Evolutionary conservation across 345 rosid species (phyloP), one percentile per base, ranked within the genome.

Genomic region (Hirschfeldia incana): DNA sequence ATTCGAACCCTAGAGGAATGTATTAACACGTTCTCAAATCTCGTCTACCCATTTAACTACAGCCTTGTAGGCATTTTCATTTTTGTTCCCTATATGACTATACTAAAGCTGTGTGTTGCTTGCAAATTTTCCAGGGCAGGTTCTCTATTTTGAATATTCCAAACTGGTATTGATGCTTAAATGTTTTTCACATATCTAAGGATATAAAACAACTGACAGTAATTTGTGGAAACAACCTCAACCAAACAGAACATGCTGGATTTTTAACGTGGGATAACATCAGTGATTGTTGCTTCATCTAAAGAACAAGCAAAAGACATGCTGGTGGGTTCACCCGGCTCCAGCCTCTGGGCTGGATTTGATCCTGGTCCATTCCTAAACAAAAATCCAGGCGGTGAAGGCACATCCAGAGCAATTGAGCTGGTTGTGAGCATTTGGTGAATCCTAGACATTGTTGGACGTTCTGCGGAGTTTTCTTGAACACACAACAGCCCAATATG

Each of bases 201-300:
- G 53, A 12, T 46, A 46, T 46, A 46, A 11, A 59, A 59, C 13
- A 29, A 61, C 32, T 46, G 76, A 30, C 44, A 62, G 16, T 6
- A 1, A 11, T 62, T 73, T 30, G 33, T 21, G 30, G 26, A 68
- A 67, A 42, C 28, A 70, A 46, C 12, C 27, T 10, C 33, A 46
- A 44, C 32, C 30, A 64, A 72, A 70, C 59, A 72, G 46, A 59
- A 26, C 67, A 64, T 70, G 27, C 8, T 33, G 6, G 12, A 26
- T 16, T 5, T 61, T 80, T 67, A 74, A 37, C 79, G 83, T 29
- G 79, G 83, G 16, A 0, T 28, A 49, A 69, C 64, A 11, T 51
- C 8, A 0, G 79, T 75, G 58, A 80, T 69, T 6, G 79, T 68
- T 69, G 72, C 79, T 46, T 80, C 76, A 69, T 80, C 74, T 7